Percentiles rank a stretch among this genome's conserved stretches.
These are phyloP conservation scores for Arabidopsis arenosa DNA, from an alignment of 345 rosid genomes.

Conservation along the genomic window DNA sequence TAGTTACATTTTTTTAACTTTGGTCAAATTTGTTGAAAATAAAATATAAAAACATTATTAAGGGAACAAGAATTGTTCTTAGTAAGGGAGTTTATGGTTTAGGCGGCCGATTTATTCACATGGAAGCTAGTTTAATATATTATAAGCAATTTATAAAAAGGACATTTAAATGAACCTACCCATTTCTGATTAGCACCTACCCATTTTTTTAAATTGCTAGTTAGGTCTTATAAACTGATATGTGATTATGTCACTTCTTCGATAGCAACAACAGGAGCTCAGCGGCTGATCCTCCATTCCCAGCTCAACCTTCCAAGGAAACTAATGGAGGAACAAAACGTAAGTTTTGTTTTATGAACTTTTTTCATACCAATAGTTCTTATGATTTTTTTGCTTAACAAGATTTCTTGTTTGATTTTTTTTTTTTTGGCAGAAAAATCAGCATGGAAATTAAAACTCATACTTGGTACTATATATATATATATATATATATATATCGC, in stretches of 20 bases:
- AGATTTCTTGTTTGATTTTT: not conserved
- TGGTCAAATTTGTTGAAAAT: not conserved
- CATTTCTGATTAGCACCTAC: not conserved
- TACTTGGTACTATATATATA: not conserved
- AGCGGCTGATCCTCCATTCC: not conserved
- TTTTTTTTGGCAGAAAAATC: conserved; percentile 7
- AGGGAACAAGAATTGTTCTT: no score
- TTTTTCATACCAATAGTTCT: not conserved
- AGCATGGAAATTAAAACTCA: conserved; percentile 3
- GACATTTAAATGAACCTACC: no score
- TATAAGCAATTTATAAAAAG: no score
- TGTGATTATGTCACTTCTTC: no score
- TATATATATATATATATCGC: not conserved
- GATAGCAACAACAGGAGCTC: not conserved
- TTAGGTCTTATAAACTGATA: no score
- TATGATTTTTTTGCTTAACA: not conserved
- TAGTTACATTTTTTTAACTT: not conserved
- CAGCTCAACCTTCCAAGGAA: conserved; percentile 1
- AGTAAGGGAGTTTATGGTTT: no score
- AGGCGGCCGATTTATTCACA: no score
- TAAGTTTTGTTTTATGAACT: not conserved
- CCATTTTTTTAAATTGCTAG: no score
- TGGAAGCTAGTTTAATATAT: no score
- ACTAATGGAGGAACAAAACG: conserved; percentile 2
- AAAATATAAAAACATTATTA: no score